phyloP scores from a whole-genome alignment of 495 filamentous ascomycete species.

The Jackrogersella minutella region DNA sequence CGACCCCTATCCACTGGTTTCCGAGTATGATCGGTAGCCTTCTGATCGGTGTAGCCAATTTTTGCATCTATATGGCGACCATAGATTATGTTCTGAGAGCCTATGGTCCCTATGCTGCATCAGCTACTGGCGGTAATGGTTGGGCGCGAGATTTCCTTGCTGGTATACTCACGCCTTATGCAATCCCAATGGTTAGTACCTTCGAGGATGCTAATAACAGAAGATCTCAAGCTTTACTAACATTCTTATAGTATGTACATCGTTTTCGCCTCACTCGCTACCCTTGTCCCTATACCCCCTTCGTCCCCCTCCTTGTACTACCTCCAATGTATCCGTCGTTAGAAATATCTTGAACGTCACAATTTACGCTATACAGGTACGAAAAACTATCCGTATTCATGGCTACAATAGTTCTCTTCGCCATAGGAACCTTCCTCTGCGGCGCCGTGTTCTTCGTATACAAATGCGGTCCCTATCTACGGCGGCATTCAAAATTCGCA shows the following conservation, averaged over 20 bases:
- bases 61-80: slow-evolving; percentile 76
- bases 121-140: slow-evolving; percentile 76
- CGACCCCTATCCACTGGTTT: slow-evolving; percentile 71
- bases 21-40: slow-evolving; percentile 68
- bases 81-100: slow-evolving; percentile 79
- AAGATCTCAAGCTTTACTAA: not conserved
- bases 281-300: not conserved
- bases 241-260: slow-evolving; percentile 13
- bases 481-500: slow-evolving; percentile 66
- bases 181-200: slow-evolving; percentile 60
- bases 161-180: slow-evolving; percentile 69
- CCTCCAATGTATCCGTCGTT: slow-evolving; percentile 54
- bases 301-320: slow-evolving; percentile 54
- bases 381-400: slow-evolving; percentile 65
- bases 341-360: not conserved
- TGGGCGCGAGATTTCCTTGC: slow-evolving; percentile 76
- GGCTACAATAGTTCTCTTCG: slow-evolving; percentile 61
- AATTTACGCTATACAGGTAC: slow-evolving; percentile 28
- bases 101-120: slow-evolving; percentile 76
- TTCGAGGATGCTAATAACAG: too few relatives aligned
- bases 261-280: not conserved
- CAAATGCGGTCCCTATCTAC: slow-evolving; percentile 65
- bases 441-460: slow-evolving; percentile 57
- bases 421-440: slow-evolving; percentile 56
- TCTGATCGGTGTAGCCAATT: slow-evolving; percentile 74